A percentile compares a stretch with the other conserved stretches of the same genome.
These are phyloP conservation scores for Verticillium nubilum DNA, from an alignment of 2,329 filamentous ascomycete species.

Conservation along the genomic window DNA sequence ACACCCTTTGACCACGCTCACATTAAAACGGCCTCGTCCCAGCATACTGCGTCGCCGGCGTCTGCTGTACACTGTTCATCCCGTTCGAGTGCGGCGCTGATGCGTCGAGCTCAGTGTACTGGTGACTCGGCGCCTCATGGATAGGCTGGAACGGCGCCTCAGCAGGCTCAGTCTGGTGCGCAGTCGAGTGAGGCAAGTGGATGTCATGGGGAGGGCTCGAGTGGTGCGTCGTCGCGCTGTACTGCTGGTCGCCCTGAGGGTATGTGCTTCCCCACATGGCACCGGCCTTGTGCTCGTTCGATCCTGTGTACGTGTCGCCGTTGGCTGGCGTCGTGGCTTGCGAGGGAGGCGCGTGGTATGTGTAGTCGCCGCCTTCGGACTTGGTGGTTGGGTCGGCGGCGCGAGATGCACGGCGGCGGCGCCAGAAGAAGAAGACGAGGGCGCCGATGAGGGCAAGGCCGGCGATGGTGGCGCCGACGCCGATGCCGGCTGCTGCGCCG, in stretches of 20 bases:
- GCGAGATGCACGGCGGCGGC: conserved; percentile 10
- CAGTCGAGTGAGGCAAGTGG: background rate
- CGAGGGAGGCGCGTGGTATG: background rate
- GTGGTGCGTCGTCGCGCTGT: background rate
- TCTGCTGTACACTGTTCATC: conserved; percentile 3
- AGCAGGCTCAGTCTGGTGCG: background rate
- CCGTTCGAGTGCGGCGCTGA: background rate
- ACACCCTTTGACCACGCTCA: background rate
- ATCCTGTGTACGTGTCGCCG: background rate
- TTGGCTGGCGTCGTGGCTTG: background rate
- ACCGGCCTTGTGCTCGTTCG: background rate
- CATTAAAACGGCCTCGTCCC: background rate
- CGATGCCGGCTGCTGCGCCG: conserved; percentile 23
- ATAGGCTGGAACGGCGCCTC: background rate
- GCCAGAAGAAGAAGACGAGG: conserved; percentile 20
- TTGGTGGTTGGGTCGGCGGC: background rate
- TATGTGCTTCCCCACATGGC: background rate
- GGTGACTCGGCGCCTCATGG: conserved; percentile 1
- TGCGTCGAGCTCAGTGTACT: background rate
- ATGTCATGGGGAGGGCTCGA: background rate
- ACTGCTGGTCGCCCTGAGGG: background rate
- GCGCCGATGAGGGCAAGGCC: conserved; percentile 16
- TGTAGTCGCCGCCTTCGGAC: background rate
- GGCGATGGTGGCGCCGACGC: conserved; percentile 20
- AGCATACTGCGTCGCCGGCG: background rate